Evolutionary conservation across 345 rosid genomes (phyloP), one percentile per base, ranked within the genome.

Genomic region (Eucalyptus globulus): DNA sequence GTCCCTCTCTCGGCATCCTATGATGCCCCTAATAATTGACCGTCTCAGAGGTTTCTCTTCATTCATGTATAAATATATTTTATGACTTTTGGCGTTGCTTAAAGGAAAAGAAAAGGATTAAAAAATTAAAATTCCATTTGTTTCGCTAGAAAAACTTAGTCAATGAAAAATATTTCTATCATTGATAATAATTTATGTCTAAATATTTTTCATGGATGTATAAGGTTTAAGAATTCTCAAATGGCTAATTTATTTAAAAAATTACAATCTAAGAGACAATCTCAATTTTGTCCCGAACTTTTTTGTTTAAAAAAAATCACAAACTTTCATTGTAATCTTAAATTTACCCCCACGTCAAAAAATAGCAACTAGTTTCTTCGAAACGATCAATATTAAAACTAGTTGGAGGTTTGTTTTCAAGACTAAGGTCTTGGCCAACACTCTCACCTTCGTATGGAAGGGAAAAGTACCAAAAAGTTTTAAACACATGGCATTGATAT

Each of bases 401-500:
- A 60, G 7, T 60, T 60, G 27, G 67, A 60, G 31, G 31, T 60
- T 60, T 12, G 27, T 60, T 60, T 26, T 26, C n/a, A 60, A 27
- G n/a, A 60, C 60, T 22, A 60, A 60, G 1, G 15, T 3, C 67
- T 60, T 60, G 67, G n/a, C 67, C 67, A 27, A 60, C 16, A 12
- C 14, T 11, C 67, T 60, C n/a, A 12, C 31, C 7, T 60, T 26
- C 7, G 14, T 60, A 5, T 60, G 56, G 4, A 51, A 4, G 9
- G 56, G 22, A 51, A 51, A 51, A 51, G 22, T 51, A 17, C 56
- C 22, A 51, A 51, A 51, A 16, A 6, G 21, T 51, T 17, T 17
- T 51, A 51, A 51, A 51, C 9, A 17, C 19, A 3, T 51, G 2
- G 4, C 1, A 51, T 17, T 7, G 0, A 0, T 51, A 51, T 0